Evolutionary conservation across 768 basidiomycete genomes (phyloP).

Genomic region (Rhizopogon vinicolor): DNA sequence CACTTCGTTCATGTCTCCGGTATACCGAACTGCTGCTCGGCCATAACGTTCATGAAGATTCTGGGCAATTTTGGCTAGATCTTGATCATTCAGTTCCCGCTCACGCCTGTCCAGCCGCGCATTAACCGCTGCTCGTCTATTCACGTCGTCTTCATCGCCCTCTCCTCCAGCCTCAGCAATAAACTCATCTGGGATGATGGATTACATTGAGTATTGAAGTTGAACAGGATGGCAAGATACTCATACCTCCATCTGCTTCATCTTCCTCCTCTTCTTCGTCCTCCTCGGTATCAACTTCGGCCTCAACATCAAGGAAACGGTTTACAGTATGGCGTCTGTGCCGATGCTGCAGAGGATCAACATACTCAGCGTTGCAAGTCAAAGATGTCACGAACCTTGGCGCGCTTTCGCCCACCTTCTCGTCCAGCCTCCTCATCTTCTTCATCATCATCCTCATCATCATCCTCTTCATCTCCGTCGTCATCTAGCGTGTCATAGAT

Average conservation of each 20-base stretch:
- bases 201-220: conserved; percentile 1
- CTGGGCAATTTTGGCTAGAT: conserved; percentile 80
- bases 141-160: conserved; percentile 58
- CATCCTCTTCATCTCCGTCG: conserved; percentile 37
- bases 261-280: conserved; percentile 91
- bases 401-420: conserved; percentile 50
- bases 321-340: conserved; percentile 63
- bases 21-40: conserved; percentile 67
- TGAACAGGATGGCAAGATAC: neutral
- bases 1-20: conserved; percentile 89
- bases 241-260: conserved; percentile 54
- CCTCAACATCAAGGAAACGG: conserved; percentile 93
- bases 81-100: conserved; percentile 69
- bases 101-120: conserved; percentile 69
- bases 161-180: conserved; percentile 58
- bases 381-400: conserved; percentile 43
- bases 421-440: conserved; percentile 51
- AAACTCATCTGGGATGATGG: conserved; percentile 51
- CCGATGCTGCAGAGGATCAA: conserved; percentile 40
- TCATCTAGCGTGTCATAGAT: conserved; percentile 34
- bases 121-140: conserved; percentile 52
- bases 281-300: conserved; percentile 95
- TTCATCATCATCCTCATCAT: conserved; percentile 52
- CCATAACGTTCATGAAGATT: conserved; percentile 76
- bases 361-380: conserved; percentile 5